Percentiles rank a stretch among this genome's conserved stretches.
These are phyloP conservation scores for Rhipidocladum racemiflorum DNA, from an alignment of 176 grass and related monocot species.

Conservation along the genomic window DNA sequence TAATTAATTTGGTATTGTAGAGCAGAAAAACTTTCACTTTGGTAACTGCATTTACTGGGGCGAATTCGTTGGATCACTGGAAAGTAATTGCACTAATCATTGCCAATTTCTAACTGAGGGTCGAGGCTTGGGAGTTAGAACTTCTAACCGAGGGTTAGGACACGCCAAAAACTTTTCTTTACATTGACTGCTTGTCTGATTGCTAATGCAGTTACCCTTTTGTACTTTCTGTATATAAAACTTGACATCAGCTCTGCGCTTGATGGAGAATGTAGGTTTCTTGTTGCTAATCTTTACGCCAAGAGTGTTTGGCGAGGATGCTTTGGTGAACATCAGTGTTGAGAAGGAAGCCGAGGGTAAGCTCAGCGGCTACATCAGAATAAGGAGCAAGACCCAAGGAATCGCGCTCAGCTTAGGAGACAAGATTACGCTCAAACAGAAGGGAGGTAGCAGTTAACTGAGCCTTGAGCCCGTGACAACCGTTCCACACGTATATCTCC, in stretches of 20 bases:
- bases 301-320: constrained; percentile 68
- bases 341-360: constrained; percentile 68
- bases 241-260: constrained; percentile 43
- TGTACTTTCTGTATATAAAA: not conserved
- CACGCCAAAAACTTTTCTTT: not conserved
- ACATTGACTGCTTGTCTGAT: not conserved
- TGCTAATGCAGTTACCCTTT: not conserved
- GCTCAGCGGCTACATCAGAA: constrained; percentile 28
- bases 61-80: not conserved
- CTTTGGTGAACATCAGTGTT: constrained; percentile 62
- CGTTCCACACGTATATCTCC: not conserved
- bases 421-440: constrained; percentile 71
- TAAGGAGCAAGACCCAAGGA: constrained; percentile 68
- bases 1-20: not conserved
- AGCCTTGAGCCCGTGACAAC: not conserved
- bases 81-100: not conserved
- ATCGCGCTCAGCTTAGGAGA: constrained; percentile 65
- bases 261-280: constrained; percentile 58
- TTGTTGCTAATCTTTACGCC: constrained; percentile 68
- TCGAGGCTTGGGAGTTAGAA: not conserved
- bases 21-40: not conserved
- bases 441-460: constrained; percentile 42
- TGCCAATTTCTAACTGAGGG: not conserved
- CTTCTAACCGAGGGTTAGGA: not conserved
- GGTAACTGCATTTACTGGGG: not conserved